Evolutionary conservation across 2,329 filamentous ascomycete species (phyloP), one percentile per base, ranked within the genome.

Genomic region (Hypoxylon sp.): DNA sequence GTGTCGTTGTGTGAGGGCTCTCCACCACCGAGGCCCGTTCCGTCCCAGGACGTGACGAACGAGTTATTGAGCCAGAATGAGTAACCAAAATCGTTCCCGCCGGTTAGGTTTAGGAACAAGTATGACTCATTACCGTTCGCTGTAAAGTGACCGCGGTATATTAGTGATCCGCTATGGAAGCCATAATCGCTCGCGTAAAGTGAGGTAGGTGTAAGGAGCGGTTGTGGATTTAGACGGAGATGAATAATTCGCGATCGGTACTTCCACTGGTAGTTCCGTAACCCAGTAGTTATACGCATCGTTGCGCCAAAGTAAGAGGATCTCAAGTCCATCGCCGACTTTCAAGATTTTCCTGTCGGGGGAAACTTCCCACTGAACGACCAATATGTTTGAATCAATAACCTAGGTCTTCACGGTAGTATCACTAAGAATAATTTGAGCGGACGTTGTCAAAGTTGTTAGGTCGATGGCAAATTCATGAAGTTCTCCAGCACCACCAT

Each of bases 111-210:
- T 17, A 92, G 76, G 66, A 80, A 85, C 50, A 94, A 80, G 0
- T 80, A 81, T 0, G 82, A 81, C 70, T 93, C 91, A 1, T 83
- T 80, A 14, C 90, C 90, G 0, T 82, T 85, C 3, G 91, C 88
- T 0, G 81, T 85, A 76, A 95, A 94, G 71, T 88, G 84, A 0
- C 91, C 92, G 1, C 92, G 87, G 81, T 88, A 94, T 52, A 94
- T 73, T 0, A 94, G 82, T 1, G 87, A 87, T 2, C 92, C 92
- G 0, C 88, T 85, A 76, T 92, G 84, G 79, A 89, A 94, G 24
- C 92, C 92, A 74, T 94, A 94, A 78, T 94, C 92, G 14, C 87
- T 87, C 0, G 84, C 85, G 74, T 91, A 93, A 0, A 94, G 85
- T 0, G 88, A 90, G 0, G 87, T 89, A 0, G 91, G 89, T 0